Base-by-base conservation (phyloP, 495 filamentous ascomycete genomes). In the Trichoderma asperelloides region DNA sequence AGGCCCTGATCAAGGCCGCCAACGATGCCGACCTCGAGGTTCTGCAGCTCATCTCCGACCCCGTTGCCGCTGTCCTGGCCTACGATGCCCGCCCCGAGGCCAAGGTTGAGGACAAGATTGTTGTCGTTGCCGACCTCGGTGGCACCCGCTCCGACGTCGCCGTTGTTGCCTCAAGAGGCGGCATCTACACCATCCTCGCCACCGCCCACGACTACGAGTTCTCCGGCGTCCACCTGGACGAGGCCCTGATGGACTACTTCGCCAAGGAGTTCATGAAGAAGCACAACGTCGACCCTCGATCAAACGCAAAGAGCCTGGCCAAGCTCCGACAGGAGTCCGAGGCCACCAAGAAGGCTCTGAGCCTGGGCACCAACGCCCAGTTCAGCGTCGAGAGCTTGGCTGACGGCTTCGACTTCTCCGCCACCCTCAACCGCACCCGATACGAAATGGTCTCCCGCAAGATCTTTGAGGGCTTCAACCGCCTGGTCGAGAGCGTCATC, bases 251-350 rank as follows among this genome's bases (percentile, higher is more conserved):
- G 71, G 93, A 98, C 75, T 88, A 97, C 82, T 97, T 97, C 72
- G 89, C 95, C 67, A 98, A 98, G 84, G 95, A 97, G 77, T 98
- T 98, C 80, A 82, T 94, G 70, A 97, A 98, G 86, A 77, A 78
- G 71, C 92, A 96, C 81, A 80, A 94, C 76, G 85, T 83, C 62
- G 95, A 98, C 75, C 95, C 96, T 28, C 85, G 95, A 68, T 84
- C 89, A 74, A 89, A 92, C 71, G 83, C 85, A 13, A 88, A 89
- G 70, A 88, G 89, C 70, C 79, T 97, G 62, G 94, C 96, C 18
- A 98, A 97, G 84, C 81, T 98, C 63, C 94, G 91, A 81, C 82
- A 93, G 9, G 96, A 97, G 82, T 84, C 90, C 71, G 95, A 98
- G 78, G 85, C 87, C 30, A 89, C 91, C 60, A 96, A 93, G 84